Conservation (phyloP, 2,329 filamentous ascomycete species). For the Thielaviopsis euricoi region DNA sequence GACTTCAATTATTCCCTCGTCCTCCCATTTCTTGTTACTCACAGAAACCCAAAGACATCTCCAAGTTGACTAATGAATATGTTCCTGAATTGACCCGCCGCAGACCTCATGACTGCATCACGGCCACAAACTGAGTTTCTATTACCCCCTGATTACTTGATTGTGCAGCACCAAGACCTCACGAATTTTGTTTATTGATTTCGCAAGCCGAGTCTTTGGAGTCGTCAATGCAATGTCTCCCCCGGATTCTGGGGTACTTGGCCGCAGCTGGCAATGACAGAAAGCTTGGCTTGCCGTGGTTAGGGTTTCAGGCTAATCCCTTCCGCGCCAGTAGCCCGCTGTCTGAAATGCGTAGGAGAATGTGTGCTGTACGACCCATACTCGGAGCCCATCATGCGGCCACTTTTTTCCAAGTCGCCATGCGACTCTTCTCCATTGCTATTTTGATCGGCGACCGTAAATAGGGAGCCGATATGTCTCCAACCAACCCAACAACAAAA, state of each 20-base stretch:
- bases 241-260: not conserved
- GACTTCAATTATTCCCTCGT: not conserved
- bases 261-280: not conserved
- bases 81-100: not conserved
- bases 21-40: too few species aligned
- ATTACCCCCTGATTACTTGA: constrained; percentile 10
- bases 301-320: too few species aligned
- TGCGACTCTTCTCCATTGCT: not conserved
- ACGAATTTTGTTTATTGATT: not conserved
- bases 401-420: not conserved
- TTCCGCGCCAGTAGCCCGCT: too few species aligned
- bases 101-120: constrained; percentile 1
- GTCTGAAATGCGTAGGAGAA: too few species aligned
- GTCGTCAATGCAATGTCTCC: too few species aligned
- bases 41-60: not conserved
- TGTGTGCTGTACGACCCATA: too few species aligned
- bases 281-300: not conserved
- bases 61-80: not conserved
- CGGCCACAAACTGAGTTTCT: constrained; percentile 1
- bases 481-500: not conserved
- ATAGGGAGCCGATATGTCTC: not conserved
- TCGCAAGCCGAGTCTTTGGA: not conserved
- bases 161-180: not conserved
- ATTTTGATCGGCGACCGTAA: not conserved
- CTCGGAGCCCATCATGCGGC: too few species aligned